Base-by-base conservation (phyloP, 768 basidiomycete genomes). In the Trametes gibbosa region DNA sequence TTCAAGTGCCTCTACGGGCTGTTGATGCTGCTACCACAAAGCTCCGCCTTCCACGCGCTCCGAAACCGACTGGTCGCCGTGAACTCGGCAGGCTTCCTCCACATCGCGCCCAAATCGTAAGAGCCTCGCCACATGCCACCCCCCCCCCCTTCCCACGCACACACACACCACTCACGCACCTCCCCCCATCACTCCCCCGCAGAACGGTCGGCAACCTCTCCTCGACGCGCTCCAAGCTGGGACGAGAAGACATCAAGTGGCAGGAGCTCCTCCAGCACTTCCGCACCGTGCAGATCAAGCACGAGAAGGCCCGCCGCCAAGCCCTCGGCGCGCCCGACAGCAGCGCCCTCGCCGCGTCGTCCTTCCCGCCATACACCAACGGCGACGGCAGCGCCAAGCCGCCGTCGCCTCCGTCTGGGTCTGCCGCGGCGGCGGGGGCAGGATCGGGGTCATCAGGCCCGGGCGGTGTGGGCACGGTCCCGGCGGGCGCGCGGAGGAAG, bases 1-100 rank as follows among this genome's bases (percentile, higher is more conserved):
- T 96, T 95, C 83, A 99, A 99, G 70, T 98, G 95, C 68, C 80
- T 99, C 3, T 99, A 99, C 69, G 97, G 97, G 2, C 78, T 99
- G 8, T 78, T 99, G 59, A 99, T 99, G 97, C 78, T 98, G 53
- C 76, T 99, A 9, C 97, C 97, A 0, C 97, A 99, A 76, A 97
- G 95, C 69, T 89, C 90, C 23, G 97, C 97, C 2, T 99, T 99
- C 67, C 85, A 94, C 9, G 96, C 96, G 0, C 79, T 99, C 23
- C 83, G 95, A 39, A 98, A 97, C 74, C 86, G 97, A 23, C 77
- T 99, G 43, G 95, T 90, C 63, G 94, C 95, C 0, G 95, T 98
- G 48, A 95, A 95, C 73, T 92, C 96, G 3, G 86, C 95, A 8
- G 96, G 96, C 6, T 98, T 94, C 75, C 73, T 96, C 8, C 92